Percentiles rank a stretch among this genome's conserved stretches.
Evolutionary conservation across 768 basidiomycete genomes (phyloP).

Genomic region (Calocera cornea): DNA sequence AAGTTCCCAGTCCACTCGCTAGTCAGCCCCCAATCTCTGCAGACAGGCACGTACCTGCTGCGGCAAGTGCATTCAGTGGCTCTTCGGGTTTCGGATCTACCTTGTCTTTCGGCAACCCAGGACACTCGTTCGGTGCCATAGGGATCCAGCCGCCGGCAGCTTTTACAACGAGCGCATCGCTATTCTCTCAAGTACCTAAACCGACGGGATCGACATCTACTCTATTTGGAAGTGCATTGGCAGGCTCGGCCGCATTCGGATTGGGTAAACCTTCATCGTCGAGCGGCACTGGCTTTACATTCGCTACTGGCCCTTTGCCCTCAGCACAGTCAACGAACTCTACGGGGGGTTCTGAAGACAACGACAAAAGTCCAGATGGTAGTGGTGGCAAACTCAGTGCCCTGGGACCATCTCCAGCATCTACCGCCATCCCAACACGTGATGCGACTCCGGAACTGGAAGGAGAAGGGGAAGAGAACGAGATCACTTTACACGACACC

Average conservation of each 20-base stretch:
- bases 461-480: neutral
- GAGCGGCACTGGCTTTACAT: neutral
- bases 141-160: neutral
- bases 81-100: neutral
- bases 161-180: neutral
- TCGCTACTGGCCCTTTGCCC: neutral
- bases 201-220: neutral
- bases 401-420: neutral
- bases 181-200: neutral
- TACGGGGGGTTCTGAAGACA: too few species aligned
- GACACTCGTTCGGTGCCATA: neutral
- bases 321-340: neutral
- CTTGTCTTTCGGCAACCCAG: neutral
- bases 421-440: neutral
- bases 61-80: neutral
- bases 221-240: neutral
- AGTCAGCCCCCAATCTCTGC: neutral
- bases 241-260: neutral
- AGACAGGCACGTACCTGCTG: neutral
- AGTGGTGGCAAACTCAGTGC: too few species aligned
- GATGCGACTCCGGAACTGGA: neutral
- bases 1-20: neutral
- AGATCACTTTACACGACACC: neutral
- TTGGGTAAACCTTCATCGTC: neutral
- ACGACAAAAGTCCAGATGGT: neutral